A percentile compares a stretch with the other conserved stretches of the same genome.
Conservation (phyloP, 345 rosid genomes). For the Hibiscus trionum region DNA sequence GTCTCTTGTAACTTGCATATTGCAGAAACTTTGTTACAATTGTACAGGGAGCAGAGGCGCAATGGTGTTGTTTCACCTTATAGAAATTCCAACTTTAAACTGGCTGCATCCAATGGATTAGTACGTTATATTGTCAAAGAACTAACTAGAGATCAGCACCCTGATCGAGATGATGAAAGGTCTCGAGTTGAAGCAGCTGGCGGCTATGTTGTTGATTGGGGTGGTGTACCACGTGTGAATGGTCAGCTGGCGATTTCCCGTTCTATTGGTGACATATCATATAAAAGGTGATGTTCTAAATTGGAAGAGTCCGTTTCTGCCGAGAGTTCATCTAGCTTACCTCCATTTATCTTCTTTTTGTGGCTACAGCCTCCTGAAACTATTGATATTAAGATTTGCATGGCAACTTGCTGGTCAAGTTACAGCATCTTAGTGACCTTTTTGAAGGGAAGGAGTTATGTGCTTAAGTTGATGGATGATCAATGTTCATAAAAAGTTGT, state of each 20-base stretch:
- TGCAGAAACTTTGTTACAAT: conserved; percentile 66
- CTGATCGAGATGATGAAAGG: conserved; percentile 86
- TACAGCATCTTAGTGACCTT: background rate
- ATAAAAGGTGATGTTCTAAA: conserved; percentile 40
- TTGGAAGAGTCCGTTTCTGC: background rate
- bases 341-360: background rate
- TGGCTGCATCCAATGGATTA: conserved; percentile 37
- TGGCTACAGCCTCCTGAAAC: background rate
- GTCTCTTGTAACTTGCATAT: conserved; percentile 15
- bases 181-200: conserved; percentile 82
- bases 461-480: background rate
- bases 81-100: conserved; percentile 37
- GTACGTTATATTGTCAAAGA: conserved; percentile 53
- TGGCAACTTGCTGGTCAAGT: background rate
- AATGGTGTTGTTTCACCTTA: conserved; percentile 37
- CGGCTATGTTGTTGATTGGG: conserved; percentile 76
- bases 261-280: conserved; percentile 70
- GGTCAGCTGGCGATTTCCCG: conserved; percentile 89
- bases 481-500: background rate
- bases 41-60: conserved; percentile 61
- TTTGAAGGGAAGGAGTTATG: background rate
- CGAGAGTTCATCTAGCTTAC: background rate
- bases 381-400: background rate
- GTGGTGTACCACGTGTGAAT: conserved; percentile 75
- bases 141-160: conserved; percentile 82